Evolutionary conservation across 306 rosid genomes (phyloP).

Genomic region (Fagus sylvatica): DNA sequence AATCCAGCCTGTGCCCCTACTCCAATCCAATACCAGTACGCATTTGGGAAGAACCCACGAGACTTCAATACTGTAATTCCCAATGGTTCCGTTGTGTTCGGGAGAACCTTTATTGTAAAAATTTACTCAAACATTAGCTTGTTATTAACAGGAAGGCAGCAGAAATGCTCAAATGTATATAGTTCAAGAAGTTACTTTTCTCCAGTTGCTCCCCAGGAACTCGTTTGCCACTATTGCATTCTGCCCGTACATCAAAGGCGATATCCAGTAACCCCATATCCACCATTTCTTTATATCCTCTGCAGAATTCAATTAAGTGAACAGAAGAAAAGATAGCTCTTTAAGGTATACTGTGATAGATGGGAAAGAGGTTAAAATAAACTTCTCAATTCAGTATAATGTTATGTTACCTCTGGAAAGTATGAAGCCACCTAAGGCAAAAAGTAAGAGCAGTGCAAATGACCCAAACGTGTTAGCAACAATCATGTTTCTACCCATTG

Average conservation of each 20-base stretch:
- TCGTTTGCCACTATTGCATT: constrained; percentile 42
- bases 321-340: neutral
- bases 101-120: constrained; percentile 12
- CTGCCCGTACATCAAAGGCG: constrained; percentile 43
- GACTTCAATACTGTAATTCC: constrained; percentile 37
- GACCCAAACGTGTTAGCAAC: constrained; percentile 34
- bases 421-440: constrained; percentile 30
- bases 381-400: neutral
- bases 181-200: constrained; percentile 24
- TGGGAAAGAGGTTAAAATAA: neutral
- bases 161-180: neutral
- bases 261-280: constrained; percentile 50
- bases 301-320: neutral
- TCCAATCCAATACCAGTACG: constrained; percentile 50
- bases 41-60: constrained; percentile 30
- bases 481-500: constrained; percentile 28
- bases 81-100: constrained; percentile 26
- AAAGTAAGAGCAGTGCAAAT: constrained; percentile 24
- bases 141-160: neutral
- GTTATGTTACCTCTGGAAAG: constrained; percentile 4
- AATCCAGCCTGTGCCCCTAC: constrained; percentile 38
- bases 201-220: constrained; percentile 42
- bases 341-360: neutral
- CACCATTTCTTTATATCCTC: constrained; percentile 43
- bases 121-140: neutral